These are phyloP conservation scores for Turritis glabra DNA, from an alignment of 345 rosid species.

Conservation along the genomic window DNA sequence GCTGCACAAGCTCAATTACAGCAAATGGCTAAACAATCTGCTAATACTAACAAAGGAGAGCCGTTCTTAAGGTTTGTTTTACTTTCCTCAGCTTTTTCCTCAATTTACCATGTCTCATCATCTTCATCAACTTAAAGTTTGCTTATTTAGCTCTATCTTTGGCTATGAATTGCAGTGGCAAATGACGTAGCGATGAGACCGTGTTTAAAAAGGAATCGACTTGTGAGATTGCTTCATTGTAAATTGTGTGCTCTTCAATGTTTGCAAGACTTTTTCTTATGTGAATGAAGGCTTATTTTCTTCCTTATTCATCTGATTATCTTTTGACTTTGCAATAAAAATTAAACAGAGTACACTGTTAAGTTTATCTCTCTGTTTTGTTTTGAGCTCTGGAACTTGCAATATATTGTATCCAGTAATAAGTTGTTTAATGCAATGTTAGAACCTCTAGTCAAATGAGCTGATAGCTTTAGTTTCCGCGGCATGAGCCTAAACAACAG, in stretches of 20 bases:
- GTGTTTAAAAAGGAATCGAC: neutral
- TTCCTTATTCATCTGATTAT: neutral
- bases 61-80: conserved; percentile 74
- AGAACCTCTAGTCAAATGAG: neutral
- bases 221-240: conserved; percentile 9
- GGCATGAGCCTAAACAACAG: neutral
- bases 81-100: neutral
- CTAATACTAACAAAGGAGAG: conserved; percentile 67
- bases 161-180: conserved; percentile 31
- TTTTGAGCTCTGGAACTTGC: neutral
- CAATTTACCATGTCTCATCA: too few species aligned
- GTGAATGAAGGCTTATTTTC: neutral
- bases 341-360: conserved; percentile 1
- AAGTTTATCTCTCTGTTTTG: conserved; percentile 4
- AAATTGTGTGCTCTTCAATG: neutral
- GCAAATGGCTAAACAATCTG: conserved; percentile 76
- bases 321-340: neutral
- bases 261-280: neutral
- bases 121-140: neutral
- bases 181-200: conserved; percentile 27
- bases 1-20: conserved; percentile 83
- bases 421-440: neutral
- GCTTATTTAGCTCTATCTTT: neutral
- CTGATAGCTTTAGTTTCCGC: neutral
- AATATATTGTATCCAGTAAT: neutral